phyloP scores from a whole-genome alignment of 1,284 basidiomycete genomes.

The Hemileia vastatrix region DNA sequence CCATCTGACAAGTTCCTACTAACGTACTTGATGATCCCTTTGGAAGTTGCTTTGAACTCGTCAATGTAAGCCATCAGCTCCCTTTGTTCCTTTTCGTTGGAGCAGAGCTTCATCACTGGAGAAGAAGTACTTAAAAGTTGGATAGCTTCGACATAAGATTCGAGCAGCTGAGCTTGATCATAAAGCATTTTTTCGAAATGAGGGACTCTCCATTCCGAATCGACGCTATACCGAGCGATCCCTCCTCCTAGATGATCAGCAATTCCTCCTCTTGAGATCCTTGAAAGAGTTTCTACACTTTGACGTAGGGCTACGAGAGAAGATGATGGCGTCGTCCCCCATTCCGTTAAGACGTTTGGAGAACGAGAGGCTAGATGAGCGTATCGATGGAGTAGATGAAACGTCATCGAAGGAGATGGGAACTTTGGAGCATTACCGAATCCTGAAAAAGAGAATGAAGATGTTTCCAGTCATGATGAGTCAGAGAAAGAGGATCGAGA shows the following conservation, averaged over 20 bases:
- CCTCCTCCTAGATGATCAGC: constrained; percentile 49
- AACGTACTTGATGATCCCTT: constrained; percentile 46
- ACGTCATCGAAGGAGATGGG: constrained; percentile 36
- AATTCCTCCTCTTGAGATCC: constrained; percentile 49
- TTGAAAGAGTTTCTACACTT: constrained; percentile 38
- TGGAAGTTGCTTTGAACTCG: constrained; percentile 25
- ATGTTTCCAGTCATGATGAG: constrained; percentile 28
- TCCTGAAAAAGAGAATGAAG: constrained; percentile 29
- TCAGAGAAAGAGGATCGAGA: constrained; percentile 24
- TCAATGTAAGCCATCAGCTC: background rate
- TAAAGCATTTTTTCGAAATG: constrained; percentile 53
- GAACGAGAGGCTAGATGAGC: too few species aligned
- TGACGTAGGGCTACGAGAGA: constrained; percentile 4
- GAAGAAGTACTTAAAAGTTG: constrained; percentile 26
- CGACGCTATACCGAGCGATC: constrained; percentile 49
- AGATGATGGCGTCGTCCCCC: too few species aligned
- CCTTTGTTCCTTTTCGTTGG: background rate
- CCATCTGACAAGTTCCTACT: constrained; percentile 44
- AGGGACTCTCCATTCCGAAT: constrained; percentile 49
- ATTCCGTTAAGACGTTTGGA: constrained; percentile 14
- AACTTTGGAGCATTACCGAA: constrained; percentile 48
- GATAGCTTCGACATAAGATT: constrained; percentile 38
- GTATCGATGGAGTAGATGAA: constrained; percentile 35
- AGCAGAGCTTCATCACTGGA: background rate
- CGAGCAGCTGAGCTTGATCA: constrained; percentile 48